Evolutionary conservation across 768 basidiomycete species (phyloP).

Genomic region (Cyathus striatus): DNA sequence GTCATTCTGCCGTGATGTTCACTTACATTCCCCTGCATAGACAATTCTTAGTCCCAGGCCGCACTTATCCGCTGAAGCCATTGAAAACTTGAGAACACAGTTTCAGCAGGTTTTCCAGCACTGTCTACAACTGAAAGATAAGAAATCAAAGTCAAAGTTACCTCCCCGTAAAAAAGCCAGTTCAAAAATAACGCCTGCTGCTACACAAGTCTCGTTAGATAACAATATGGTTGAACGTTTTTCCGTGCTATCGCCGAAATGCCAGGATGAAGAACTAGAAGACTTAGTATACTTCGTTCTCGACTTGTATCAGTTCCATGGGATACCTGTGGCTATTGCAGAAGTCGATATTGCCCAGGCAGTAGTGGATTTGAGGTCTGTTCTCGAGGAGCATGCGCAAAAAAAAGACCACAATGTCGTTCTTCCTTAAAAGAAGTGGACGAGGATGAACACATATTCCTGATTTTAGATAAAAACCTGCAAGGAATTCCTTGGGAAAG

Average conservation of each 20-base stretch:
- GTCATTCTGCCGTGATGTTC: constrained; percentile 1
- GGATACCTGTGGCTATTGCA: constrained; percentile 80
- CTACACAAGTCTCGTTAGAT: constrained; percentile 57
- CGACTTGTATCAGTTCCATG: constrained; percentile 92
- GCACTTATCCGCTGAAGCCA: constrained; percentile 34
- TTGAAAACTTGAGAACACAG: constrained; percentile 55
- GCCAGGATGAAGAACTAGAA: constrained; percentile 90
- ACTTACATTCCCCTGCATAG: constrained; percentile 24
- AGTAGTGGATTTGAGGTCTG: constrained; percentile 75
- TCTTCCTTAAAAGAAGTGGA: background rate
- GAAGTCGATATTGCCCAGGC: constrained; percentile 92
- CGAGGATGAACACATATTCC: constrained; percentile 72
- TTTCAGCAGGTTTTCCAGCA: constrained; percentile 76
- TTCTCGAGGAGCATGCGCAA: constrained; percentile 67
- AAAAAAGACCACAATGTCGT: constrained; percentile 9
- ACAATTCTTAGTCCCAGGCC: constrained; percentile 55
- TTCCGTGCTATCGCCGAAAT: constrained; percentile 73
- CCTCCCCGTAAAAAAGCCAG: constrained; percentile 26
- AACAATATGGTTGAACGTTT: constrained; percentile 82
- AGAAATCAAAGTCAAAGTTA: constrained; percentile 42
- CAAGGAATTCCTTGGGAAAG: constrained; percentile 96
- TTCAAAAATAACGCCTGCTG: constrained; percentile 25
- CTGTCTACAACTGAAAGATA: constrained; percentile 55
- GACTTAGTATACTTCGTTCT: constrained; percentile 92
- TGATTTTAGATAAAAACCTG: constrained; percentile 85